Conservation (phyloP, 345 rosid species). For the Brassica rapa region DNA sequence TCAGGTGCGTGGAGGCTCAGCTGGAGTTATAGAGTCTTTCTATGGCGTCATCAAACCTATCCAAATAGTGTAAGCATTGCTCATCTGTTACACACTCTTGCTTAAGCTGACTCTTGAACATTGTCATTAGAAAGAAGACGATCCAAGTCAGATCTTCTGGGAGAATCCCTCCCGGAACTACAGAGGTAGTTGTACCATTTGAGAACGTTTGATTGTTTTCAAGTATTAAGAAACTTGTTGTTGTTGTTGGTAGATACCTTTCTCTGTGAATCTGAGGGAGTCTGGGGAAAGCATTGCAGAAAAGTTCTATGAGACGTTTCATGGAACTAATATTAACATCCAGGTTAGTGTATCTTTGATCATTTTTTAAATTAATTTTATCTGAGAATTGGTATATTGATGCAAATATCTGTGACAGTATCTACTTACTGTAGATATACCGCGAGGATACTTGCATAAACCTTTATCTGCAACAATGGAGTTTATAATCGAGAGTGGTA, state of each 20-base stretch:
- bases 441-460: conserved; percentile 78
- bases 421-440: conserved; percentile 72
- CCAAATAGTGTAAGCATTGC: conserved; percentile 52
- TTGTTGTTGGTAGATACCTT: conserved; percentile 62
- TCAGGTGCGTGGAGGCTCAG: conserved; percentile 90
- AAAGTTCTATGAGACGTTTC: conserved; percentile 82
- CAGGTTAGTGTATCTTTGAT: conserved; percentile 54
- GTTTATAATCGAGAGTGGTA: conserved; percentile 74
- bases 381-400: conserved; percentile 24
- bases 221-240: background rate
- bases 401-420: conserved; percentile 58
- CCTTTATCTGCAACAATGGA: conserved; percentile 68
- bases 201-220: background rate
- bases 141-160: conserved; percentile 65
- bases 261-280: conserved; percentile 58
- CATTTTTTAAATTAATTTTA: background rate
- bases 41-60: conserved; percentile 85
- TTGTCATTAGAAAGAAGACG: conserved; percentile 60
- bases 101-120: background rate
- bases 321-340: conserved; percentile 77
- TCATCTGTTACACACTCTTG: background rate
- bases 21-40: conserved; percentile 79
- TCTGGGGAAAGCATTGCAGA: conserved; percentile 54
- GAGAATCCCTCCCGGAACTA: conserved; percentile 74
- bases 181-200: conserved; percentile 56